These are phyloP conservation scores for Cordyceps cateniannulata DNA, from an alignment of 2,329 filamentous ascomycete genomes.

Conservation along the genomic window DNA sequence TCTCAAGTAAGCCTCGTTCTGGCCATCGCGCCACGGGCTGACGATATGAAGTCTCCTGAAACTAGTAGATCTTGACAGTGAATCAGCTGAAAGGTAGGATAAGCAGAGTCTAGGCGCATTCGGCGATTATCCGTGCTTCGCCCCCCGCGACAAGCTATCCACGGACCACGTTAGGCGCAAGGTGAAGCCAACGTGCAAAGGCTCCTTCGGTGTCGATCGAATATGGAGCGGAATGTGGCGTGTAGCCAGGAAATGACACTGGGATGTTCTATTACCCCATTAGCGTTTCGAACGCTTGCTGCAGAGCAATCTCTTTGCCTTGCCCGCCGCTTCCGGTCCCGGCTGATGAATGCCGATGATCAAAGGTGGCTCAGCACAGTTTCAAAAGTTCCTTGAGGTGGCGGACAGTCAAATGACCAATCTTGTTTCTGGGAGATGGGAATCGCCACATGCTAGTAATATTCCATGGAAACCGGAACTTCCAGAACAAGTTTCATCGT, in stretches of 20 bases:
- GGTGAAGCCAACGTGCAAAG: background rate
- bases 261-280: background rate
- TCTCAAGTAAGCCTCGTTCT: background rate
- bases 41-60: background rate
- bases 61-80: background rate
- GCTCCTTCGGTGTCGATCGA: background rate
- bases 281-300: background rate
- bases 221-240: background rate
- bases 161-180: background rate
- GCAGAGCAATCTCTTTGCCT: background rate
- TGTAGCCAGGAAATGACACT: background rate
- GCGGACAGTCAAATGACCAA: background rate
- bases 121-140: background rate
- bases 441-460: background rate
- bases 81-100: background rate
- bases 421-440: background rate
- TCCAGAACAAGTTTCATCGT: background rate
- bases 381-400: background rate
- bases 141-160: background rate
- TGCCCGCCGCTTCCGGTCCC: background rate
- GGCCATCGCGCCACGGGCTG: background rate
- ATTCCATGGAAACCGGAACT: background rate
- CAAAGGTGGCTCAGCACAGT: background rate
- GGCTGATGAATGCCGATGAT: background rate
- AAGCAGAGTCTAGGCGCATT: background rate